Evolutionary conservation across 2,329 filamentous ascomycete genomes (phyloP).

Genomic region (Ilyonectria destructans): DNA sequence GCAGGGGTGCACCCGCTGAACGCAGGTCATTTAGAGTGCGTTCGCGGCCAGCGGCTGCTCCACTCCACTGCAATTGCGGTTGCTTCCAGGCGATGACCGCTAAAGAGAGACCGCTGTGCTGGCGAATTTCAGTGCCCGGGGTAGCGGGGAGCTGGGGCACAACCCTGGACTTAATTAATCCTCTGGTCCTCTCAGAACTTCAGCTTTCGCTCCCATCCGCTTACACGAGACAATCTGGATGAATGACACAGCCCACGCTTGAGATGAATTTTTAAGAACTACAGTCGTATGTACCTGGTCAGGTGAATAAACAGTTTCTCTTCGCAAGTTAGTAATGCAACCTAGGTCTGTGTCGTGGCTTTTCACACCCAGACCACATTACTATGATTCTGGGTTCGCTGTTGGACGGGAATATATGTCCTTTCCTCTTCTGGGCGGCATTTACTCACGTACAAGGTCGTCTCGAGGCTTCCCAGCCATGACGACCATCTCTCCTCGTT

Average conservation of each 20-base stretch:
- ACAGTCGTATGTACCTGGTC: too few relatives aligned
- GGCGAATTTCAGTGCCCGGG: neutral
- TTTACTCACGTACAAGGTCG: neutral
- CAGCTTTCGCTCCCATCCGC: too few relatives aligned
- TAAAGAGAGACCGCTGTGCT: neutral
- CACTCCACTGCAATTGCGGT: neutral
- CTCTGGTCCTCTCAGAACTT: too few relatives aligned
- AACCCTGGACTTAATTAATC: neutral
- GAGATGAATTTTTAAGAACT: too few relatives aligned
- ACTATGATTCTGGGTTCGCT: neutral
- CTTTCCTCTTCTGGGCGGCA: neutral
- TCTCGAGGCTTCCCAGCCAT: too few relatives aligned
- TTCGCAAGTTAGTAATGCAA: too few relatives aligned
- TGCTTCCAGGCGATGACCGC: neutral
- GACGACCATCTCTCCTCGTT: too few relatives aligned
- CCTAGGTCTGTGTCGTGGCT: too few relatives aligned
- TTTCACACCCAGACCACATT: too few relatives aligned
- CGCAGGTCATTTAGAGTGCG: neutral
- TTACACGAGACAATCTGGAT: too few relatives aligned
- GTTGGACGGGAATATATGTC: neutral
- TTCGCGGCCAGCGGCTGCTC: neutral
- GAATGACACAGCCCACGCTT: too few relatives aligned
- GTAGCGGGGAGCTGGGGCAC: neutral
- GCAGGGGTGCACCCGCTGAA: conserved; percentile 3
- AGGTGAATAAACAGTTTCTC: too few relatives aligned